Evolutionary conservation across 768 basidiomycete species (phyloP), one percentile per base, ranked within the genome.

Genomic region (Termitomyces bulborhizus): DNA sequence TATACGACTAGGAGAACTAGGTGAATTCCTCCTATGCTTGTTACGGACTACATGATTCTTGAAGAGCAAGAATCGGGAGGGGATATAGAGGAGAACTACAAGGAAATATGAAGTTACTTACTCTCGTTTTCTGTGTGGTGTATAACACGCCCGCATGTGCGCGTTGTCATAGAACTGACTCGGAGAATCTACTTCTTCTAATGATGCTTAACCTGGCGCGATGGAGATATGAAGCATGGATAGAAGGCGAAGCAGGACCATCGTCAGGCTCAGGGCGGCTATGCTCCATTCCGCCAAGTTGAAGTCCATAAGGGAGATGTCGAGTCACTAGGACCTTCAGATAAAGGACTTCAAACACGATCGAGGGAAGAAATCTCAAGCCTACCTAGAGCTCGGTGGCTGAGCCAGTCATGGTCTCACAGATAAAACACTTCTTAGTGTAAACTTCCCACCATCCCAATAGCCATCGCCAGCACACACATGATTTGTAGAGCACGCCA

Each of bases 401-500:
- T 45, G 44, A 27, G 26, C 3, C 8, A 45, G 21, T 21, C 18
- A 26, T 26, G 11, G 3, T 3, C 26, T 18, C 46, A 21, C 24
- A 16, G 6, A 16, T 8, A 12, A 3, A 45, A 1, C 36, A 51
- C 50, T 16, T 8, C 24, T 44, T 56, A 56, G 15, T 41, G 43
- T 7, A 56, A 53, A 9, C 62, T 53, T 32, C 65, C 65, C 32
- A 67, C 52, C 15, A 66, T 11, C 12, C 62, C 53, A 21, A 66
- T 54, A 42, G 61, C 62, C 44, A 67, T 21, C 13, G 56, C 55
- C 29, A 70, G 41, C 37, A 66, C 45, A 16, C 60, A 62, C 6
- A 67, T 32, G 5, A 71, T 60, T 56, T 72, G 68, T 7, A 68
- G 15, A 2, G 69, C 70, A 29, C 72, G 57, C 53, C 59, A 56